These are phyloP conservation scores for Pyricularia pennisetigena DNA, from an alignment of 2,329 filamentous ascomycete species.

Conservation along the genomic window DNA sequence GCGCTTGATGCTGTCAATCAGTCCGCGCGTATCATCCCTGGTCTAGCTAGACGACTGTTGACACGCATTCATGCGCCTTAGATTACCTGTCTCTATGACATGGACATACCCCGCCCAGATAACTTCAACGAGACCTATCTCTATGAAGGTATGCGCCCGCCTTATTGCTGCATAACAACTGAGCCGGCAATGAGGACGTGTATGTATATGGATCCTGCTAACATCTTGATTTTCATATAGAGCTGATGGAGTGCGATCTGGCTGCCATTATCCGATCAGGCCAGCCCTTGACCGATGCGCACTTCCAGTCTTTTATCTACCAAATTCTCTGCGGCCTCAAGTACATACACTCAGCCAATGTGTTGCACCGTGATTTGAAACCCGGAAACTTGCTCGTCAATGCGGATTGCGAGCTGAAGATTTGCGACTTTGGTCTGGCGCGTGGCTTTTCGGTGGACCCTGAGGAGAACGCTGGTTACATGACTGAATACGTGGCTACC, in stretches of 20 bases:
- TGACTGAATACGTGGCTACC: constrained; percentile 98
- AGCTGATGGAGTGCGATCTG: constrained; percentile 98
- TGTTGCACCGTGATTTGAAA: constrained; percentile 93
- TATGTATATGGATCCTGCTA: neutral
- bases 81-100: constrained; percentile 99
- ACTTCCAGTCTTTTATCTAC: constrained; percentile 99
- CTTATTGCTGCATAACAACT: no score
- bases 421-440: constrained; percentile 94
- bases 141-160: constrained; percentile 67
- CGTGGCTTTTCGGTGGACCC: constrained; percentile 95
- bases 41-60: neutral
- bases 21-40: neutral
- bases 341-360: constrained; percentile 98
- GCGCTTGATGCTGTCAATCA: neutral
- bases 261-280: constrained; percentile 96
- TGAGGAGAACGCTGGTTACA: constrained; percentile 97
- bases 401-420: constrained; percentile 98
- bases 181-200: no score
- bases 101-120: constrained; percentile 95
- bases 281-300: constrained; percentile 92
- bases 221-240: constrained; percentile 33
- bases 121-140: constrained; percentile 99
- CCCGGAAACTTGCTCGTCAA: constrained; percentile 96
- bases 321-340: constrained; percentile 98
- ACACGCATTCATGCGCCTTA: constrained; percentile 24